A percentile compares a stretch with the other conserved stretches of the same genome.
Evolutionary conservation across 768 basidiomycete species (phyloP).

Genomic region (Tubosaeta sp.): DNA sequence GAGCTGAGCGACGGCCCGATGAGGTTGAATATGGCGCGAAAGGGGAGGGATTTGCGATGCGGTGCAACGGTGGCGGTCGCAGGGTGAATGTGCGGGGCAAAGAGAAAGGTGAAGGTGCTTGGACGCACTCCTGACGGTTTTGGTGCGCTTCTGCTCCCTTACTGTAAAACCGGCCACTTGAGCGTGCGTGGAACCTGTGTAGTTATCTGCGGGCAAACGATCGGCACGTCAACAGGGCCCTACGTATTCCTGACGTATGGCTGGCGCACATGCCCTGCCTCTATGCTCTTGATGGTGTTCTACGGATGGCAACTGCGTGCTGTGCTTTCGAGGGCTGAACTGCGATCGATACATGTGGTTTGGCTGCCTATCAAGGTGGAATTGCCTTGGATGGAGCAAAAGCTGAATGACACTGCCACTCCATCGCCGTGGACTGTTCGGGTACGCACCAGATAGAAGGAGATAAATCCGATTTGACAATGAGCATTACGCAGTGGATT

Average conservation of each 20-base stretch:
- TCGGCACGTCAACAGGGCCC: conserved; percentile 40
- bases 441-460: neutral
- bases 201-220: conserved; percentile 37
- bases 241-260: conserved; percentile 36
- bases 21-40: conserved; percentile 95
- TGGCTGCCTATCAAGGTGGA: conserved; percentile 61
- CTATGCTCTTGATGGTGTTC: conserved; percentile 31
- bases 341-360: conserved; percentile 43
- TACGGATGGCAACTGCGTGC: conserved; percentile 32
- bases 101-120: conserved; percentile 81
- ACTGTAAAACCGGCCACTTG: too few relatives aligned
- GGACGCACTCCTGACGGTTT: conserved; percentile 25
- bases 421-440: neutral
- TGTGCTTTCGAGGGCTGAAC: conserved; percentile 36
- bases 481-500: too few relatives aligned
- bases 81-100: conserved; percentile 93
- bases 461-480: neutral
- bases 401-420: neutral
- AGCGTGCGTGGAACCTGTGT: too few relatives aligned
- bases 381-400: conserved; percentile 14
- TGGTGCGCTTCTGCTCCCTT: conserved; percentile 13
- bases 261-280: conserved; percentile 34
- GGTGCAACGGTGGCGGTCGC: conserved; percentile 77
- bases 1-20: conserved; percentile 95
- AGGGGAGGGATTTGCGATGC: conserved; percentile 80